Evolutionary conservation across 345 rosid species (phyloP).

Genomic region (Lumnitzera racemosa): DNA sequence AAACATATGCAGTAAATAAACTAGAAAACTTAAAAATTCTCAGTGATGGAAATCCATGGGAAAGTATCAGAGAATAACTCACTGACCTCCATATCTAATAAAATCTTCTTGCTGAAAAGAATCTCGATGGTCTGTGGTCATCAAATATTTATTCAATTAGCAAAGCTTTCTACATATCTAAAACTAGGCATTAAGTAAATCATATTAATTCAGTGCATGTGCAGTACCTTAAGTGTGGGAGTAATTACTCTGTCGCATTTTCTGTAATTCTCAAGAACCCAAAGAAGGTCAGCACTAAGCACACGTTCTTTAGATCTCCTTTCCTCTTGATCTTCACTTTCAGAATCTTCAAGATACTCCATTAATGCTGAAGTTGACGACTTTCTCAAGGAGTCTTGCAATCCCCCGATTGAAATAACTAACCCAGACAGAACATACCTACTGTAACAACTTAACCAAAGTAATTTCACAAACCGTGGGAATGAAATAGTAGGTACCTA

Average conservation of each 20-base stretch:
- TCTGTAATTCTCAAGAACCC: slow-evolving; percentile 71
- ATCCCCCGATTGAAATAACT: slow-evolving; percentile 81
- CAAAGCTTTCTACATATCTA: background rate
- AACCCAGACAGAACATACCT: slow-evolving; percentile 64
- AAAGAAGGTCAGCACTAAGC: slow-evolving; percentile 57
- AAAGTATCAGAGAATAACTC: slow-evolving; percentile 1
- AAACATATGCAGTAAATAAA: background rate
- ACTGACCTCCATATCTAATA: slow-evolving; percentile 74
- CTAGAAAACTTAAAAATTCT: background rate
- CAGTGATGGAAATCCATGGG: background rate
- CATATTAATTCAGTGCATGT: background rate
- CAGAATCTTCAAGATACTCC: slow-evolving; percentile 54
- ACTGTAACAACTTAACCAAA: slow-evolving; percentile 61
- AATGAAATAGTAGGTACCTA: slow-evolving; percentile 79
- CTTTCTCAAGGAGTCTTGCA: slow-evolving; percentile 80
- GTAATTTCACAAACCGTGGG: slow-evolving; percentile 71
- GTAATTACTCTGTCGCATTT: slow-evolving; percentile 71
- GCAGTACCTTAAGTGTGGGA: slow-evolving; percentile 74
- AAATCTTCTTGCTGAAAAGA: slow-evolving; percentile 57
- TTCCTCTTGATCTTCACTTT: slow-evolving; percentile 28
- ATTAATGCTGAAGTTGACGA: slow-evolving; percentile 58
- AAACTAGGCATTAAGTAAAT: background rate
- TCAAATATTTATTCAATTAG: slow-evolving; percentile 1
- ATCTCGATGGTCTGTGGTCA: slow-evolving; percentile 66
- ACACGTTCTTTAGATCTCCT: slow-evolving; percentile 37